Conservation (phyloP, 2,329 filamentous ascomycete genomes). For the Hirsutella rhossiliensis region DNA sequence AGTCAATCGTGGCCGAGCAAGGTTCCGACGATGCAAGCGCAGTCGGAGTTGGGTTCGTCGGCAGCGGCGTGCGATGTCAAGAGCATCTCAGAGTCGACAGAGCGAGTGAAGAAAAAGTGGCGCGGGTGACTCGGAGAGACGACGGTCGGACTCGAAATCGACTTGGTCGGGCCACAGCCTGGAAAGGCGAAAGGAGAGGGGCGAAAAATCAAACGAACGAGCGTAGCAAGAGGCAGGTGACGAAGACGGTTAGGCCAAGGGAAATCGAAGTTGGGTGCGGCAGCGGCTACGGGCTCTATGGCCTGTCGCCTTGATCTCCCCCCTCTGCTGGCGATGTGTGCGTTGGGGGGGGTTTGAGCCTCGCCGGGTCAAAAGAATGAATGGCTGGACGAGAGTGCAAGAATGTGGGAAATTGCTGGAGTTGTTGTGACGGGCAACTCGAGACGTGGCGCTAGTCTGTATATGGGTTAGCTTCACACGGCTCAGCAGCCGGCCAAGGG, state of each 20-base stretch:
- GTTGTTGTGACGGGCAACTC: conserved; percentile 16
- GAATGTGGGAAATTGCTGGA: conserved; percentile 25
- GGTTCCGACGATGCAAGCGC: neutral
- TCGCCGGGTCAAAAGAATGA: conserved; percentile 2
- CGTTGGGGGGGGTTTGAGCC: conserved; percentile 1
- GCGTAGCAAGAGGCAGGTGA: neutral
- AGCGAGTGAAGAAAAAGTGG: no score
- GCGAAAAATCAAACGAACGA: neutral
- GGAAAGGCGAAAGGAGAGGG: neutral
- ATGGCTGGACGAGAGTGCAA: conserved; percentile 6
- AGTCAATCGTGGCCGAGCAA: neutral
- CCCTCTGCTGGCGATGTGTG: conserved; percentile 4
- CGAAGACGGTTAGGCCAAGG: conserved; percentile 1
- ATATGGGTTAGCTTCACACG: conserved; percentile 4
- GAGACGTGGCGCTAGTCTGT: conserved; percentile 10
- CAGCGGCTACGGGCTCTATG: neutral
- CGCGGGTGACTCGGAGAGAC: neutral
- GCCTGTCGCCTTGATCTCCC: conserved; percentile 3
- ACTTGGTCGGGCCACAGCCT: neutral
- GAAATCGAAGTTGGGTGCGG: conserved; percentile 1
- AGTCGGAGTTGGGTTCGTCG: neutral
- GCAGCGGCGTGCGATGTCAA: neutral
- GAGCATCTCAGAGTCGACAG: neutral
- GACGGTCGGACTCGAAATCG: neutral
- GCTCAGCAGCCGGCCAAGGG: neutral